Evolutionary conservation across 768 basidiomycete genomes (phyloP).

Genomic region (Boletus eberwhitei): DNA sequence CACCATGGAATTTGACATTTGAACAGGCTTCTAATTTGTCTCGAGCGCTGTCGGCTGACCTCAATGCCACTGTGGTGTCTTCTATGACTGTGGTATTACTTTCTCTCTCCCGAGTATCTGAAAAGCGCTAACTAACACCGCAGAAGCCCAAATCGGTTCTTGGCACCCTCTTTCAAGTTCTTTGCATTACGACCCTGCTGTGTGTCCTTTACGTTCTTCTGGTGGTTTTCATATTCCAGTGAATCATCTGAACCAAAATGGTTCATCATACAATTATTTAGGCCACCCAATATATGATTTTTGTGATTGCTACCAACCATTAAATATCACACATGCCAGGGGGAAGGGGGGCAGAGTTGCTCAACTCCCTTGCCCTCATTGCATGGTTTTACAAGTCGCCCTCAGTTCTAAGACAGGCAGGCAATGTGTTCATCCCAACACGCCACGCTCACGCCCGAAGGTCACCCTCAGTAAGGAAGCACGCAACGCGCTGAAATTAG

Average conservation of each 20-base stretch:
- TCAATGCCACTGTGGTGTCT: background rate
- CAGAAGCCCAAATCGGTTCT: background rate
- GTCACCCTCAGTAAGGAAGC: background rate
- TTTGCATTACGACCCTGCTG: background rate
- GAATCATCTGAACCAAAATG: background rate
- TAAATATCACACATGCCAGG: background rate
- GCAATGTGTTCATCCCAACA: too few species aligned
- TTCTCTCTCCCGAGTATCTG: background rate
- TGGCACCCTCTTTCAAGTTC: background rate
- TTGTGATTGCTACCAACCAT: background rate
- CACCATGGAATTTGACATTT: conserved; percentile 1
- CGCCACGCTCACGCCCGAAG: background rate
- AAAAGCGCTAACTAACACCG: background rate
- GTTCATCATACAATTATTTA: background rate
- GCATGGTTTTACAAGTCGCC: too few species aligned
- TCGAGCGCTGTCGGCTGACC: background rate
- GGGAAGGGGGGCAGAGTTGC: background rate
- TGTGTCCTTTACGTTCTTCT: background rate
- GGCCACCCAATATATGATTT: background rate
- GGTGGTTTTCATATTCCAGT: background rate
- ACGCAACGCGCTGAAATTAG: background rate
- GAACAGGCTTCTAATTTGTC: conserved; percentile 5
- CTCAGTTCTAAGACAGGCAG: too few species aligned
- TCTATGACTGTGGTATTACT: background rate
- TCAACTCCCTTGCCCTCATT: background rate